A percentile compares a stretch with the other conserved stretches of the same genome.
Conservation (phyloP, 2,329 filamentous ascomycete species). For the Cordyceps cateniannulata region DNA sequence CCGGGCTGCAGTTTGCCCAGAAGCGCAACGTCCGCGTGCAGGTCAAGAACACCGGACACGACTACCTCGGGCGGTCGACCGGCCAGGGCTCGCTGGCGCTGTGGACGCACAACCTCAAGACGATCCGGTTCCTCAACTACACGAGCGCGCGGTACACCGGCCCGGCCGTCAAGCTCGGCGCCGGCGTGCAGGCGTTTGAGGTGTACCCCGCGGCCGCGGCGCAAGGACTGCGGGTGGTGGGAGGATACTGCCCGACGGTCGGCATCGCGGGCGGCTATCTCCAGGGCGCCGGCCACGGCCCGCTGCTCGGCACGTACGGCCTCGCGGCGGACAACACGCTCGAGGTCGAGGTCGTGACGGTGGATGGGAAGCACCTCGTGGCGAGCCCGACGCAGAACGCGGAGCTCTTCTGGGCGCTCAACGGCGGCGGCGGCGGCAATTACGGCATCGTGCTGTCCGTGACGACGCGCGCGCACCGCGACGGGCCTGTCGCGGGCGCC, state of each 20-base stretch:
- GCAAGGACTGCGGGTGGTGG: conserved; percentile 42
- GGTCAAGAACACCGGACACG: conserved; percentile 28
- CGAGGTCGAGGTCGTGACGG: conserved; percentile 49
- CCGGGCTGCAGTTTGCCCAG: conserved; percentile 30
- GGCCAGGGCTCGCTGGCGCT: conserved; percentile 34
- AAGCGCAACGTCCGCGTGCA: conserved; percentile 31
- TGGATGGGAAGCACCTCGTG: conserved; percentile 38
- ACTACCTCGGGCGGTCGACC: conserved; percentile 27
- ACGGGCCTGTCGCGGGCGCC: conserved; percentile 32
- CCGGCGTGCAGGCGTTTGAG: conserved; percentile 46
- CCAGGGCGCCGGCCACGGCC: conserved; percentile 54
- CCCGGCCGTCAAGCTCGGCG: conserved; percentile 45
- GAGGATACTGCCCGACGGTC: conserved; percentile 49
- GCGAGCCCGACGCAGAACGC: conserved; percentile 41
- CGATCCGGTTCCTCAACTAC: conserved; percentile 31
- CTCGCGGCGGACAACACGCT: conserved; percentile 54
- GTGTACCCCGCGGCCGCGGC: conserved; percentile 36
- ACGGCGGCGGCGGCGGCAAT: conserved; percentile 53
- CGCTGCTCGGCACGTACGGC: conserved; percentile 47
- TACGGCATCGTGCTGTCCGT: conserved; percentile 52
- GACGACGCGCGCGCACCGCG: conserved; percentile 26
- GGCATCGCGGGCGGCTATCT: conserved; percentile 54
- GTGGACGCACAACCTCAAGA: conserved; percentile 34
- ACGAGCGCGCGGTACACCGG: conserved; percentile 35
- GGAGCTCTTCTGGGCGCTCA: conserved; percentile 59